Evolutionary conservation across 1,139 yeast species (phyloP).

Genomic region (Saccharomyces hybrid): DNA sequence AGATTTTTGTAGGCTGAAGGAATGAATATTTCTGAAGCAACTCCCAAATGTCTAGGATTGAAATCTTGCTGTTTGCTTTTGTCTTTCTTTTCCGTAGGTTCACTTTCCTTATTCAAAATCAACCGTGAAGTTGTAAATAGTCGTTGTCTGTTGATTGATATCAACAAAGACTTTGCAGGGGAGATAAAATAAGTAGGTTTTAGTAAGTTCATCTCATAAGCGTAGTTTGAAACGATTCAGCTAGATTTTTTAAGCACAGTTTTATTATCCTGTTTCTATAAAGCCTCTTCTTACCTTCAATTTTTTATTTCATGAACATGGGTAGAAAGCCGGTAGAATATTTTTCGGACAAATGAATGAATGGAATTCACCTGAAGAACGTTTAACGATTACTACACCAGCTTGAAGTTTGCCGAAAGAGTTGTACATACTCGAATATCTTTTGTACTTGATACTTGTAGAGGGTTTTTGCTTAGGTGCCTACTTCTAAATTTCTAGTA

Average conservation of each 20-base stretch:
- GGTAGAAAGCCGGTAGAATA: neutral
- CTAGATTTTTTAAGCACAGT: neutral
- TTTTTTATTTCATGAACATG: too few relatives aligned
- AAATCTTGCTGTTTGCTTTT: slow-evolving; percentile 18
- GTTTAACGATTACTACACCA: neutral
- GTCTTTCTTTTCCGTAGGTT: neutral
- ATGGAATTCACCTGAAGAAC: too few relatives aligned
- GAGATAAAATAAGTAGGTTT: neutral
- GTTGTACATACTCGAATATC: neutral
- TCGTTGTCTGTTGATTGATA: neutral
- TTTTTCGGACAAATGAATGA: neutral
- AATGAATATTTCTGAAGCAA: slow-evolving; percentile 40
- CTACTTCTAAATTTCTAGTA: neutral
- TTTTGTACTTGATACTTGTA: neutral
- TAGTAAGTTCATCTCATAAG: neutral
- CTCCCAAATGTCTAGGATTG: slow-evolving; percentile 38
- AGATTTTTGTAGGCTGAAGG: slow-evolving; percentile 42
- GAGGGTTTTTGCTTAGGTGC: neutral
- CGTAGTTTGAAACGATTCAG: neutral
- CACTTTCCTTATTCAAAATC: slow-evolving; percentile 6
- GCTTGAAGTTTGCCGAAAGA: neutral
- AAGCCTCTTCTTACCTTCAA: neutral
- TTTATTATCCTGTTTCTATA: neutral
- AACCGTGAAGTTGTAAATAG: neutral
- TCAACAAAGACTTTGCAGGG: neutral